Percentiles rank a stretch among this genome's conserved stretches.
Evolutionary conservation across 148 eudicot species (phyloP).

Genomic region (Diospyros lotus): DNA sequence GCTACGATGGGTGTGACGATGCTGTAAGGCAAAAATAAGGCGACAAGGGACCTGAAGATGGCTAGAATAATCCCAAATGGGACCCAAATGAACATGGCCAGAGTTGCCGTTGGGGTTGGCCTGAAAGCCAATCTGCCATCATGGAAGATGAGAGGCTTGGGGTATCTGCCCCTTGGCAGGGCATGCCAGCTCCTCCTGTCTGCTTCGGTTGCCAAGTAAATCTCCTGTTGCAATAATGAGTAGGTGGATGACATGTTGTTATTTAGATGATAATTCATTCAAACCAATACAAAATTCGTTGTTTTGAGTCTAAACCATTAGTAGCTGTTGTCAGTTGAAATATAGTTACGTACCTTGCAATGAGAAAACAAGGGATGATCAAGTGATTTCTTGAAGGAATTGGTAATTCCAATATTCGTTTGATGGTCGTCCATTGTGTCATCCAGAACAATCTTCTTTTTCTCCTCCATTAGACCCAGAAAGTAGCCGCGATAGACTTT

Average conservation of each 20-base stretch:
- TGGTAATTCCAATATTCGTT: conserved; percentile 35
- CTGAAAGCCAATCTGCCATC: conserved; percentile 74
- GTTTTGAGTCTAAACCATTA: no score
- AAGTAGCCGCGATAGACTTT: conserved; percentile 51
- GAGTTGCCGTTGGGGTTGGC: conserved; percentile 47
- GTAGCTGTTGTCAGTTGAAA: not conserved
- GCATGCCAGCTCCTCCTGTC: conserved; percentile 52
- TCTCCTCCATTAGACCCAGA: conserved; percentile 57
- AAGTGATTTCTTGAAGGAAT: conserved; percentile 32
- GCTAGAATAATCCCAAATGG: conserved; percentile 51
- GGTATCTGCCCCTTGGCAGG: conserved; percentile 52
- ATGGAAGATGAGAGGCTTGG: conserved; percentile 73
- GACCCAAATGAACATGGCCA: conserved; percentile 62
- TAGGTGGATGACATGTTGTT: not conserved
- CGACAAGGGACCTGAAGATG: conserved; percentile 39
- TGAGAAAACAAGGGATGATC: conserved; percentile 38
- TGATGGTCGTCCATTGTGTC: conserved; percentile 18
- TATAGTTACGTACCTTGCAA: conserved; percentile 45
- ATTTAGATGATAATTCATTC: no score
- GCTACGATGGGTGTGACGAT: conserved; percentile 31
- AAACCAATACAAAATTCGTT: no score
- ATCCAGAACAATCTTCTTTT: conserved; percentile 3
- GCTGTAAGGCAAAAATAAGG: conserved; percentile 34
- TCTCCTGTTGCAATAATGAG: conserved; percentile 44
- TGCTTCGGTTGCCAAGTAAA: conserved; percentile 42